Evolutionary conservation across 2,329 filamentous ascomycete genomes (phyloP).

Genomic region (Arthrinium puccinioides): DNA sequence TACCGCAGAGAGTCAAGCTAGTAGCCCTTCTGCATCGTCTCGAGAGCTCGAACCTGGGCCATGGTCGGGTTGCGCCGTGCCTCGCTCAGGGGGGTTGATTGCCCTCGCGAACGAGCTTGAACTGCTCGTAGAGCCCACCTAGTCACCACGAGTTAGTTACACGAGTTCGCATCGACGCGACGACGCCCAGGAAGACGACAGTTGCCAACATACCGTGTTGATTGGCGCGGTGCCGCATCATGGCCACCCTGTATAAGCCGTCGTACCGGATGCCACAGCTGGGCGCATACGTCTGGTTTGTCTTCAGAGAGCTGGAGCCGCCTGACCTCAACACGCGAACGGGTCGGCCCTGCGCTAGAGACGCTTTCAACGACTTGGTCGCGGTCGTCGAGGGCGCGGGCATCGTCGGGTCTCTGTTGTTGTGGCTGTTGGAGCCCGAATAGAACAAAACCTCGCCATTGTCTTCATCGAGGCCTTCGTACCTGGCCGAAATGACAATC

Average conservation of each 20-base stretch:
- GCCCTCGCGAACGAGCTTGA: conserved; percentile 1
- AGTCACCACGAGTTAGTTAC: neutral
- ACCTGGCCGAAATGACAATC: conserved; percentile 13
- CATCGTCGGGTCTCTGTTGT: conserved; percentile 6
- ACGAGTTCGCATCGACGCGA: neutral
- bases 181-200: neutral
- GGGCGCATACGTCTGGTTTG: conserved; percentile 7
- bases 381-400: conserved; percentile 10
- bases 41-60: too few species aligned
- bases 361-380: conserved; percentile 15
- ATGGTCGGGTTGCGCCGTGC: too few species aligned
- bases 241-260: conserved; percentile 16
- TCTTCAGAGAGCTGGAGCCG: conserved; percentile 4
- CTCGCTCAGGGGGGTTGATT: too few species aligned
- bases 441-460: conserved; percentile 10
- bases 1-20: too few species aligned
- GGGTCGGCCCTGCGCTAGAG: conserved; percentile 6
- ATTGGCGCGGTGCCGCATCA: conserved; percentile 9
- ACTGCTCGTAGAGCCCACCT: conserved; percentile 5
- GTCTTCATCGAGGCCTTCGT: conserved; percentile 12
- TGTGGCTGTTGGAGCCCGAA: conserved; percentile 12
- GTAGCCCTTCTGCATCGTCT: too few species aligned
- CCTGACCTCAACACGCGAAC: conserved; percentile 21
- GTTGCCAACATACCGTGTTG: conserved; percentile 9
- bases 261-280: conserved; percentile 20